phyloP scores from a whole-genome alignment of 768 basidiomycete genomes.

The Naganishia vaughanmartiniae region DNA sequence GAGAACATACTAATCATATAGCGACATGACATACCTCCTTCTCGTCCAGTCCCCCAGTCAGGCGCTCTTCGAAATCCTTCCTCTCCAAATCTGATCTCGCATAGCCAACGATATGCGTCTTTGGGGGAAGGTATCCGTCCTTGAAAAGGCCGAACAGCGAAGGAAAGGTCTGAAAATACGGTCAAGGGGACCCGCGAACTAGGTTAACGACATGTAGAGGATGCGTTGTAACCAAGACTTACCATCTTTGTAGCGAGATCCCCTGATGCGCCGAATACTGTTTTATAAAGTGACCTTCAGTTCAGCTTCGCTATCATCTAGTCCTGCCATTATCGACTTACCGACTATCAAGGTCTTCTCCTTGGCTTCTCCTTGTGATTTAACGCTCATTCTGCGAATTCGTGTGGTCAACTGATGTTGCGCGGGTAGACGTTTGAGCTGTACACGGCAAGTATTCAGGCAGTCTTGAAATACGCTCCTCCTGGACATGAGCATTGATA shows the following conservation, averaged over 20 bases:
- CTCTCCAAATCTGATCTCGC: conserved; percentile 32
- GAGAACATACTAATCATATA: background rate
- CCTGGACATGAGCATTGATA: background rate
- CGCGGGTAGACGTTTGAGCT: background rate
- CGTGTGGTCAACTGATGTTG: background rate
- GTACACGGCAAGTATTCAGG: background rate
- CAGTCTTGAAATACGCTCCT: background rate
- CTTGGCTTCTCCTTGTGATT: conserved; percentile 26
- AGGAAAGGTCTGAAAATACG: conserved; percentile 24
- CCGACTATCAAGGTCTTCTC: conserved; percentile 30
- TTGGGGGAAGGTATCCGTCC: conserved; percentile 22
- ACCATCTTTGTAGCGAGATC: conserved; percentile 38
- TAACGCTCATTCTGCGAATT: conserved; percentile 10
- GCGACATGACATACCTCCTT: conserved; percentile 15
- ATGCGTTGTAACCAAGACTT: conserved; percentile 13
- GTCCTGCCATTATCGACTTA: background rate
- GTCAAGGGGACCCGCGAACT: background rate
- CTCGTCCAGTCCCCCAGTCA: conserved; percentile 31
- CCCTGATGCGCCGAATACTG: conserved; percentile 38
- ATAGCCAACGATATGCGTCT: conserved; percentile 36
- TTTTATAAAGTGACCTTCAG: background rate
- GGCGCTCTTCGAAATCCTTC: conserved; percentile 30
- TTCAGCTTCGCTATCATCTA: background rate
- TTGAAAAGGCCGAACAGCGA: conserved; percentile 30
- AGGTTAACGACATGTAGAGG: background rate